Evolutionary conservation across 768 basidiomycete species (phyloP).

Genomic region (Russula sp.): DNA sequence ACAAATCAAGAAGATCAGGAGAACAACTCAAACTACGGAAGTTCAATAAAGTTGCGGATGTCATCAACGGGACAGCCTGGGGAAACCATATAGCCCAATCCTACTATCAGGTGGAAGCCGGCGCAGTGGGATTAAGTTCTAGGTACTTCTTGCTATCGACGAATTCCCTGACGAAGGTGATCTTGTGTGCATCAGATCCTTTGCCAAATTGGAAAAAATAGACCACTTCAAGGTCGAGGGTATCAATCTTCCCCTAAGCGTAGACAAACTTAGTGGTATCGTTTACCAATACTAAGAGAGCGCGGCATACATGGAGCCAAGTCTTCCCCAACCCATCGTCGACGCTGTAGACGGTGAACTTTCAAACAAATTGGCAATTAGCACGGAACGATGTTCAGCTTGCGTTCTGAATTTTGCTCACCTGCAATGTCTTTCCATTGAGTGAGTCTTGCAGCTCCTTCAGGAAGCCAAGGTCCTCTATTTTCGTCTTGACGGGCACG

Average conservation of each 20-base stretch:
- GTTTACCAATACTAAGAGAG: neutral
- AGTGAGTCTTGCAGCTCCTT: neutral
- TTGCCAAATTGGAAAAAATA: neutral
- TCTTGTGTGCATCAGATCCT: neutral
- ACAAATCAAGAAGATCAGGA: too few relatives aligned
- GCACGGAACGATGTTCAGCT: neutral
- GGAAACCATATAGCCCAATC: too few relatives aligned
- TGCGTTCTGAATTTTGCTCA: neutral
- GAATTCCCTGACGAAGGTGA: neutral
- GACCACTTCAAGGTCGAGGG: neutral
- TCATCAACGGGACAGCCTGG: too few relatives aligned
- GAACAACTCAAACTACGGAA: too few relatives aligned
- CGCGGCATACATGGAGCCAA: neutral
- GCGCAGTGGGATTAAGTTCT: neutral
- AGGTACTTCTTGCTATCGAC: neutral
- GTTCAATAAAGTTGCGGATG: too few relatives aligned
- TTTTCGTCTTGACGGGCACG: neutral
- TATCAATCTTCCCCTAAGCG: neutral
- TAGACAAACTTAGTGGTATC: neutral
- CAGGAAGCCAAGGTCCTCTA: neutral
- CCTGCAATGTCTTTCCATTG: neutral
- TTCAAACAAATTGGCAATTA: neutral
- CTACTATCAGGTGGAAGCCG: neutral
- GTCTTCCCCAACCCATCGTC: neutral
- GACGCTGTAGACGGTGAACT: slow-evolving; percentile 4